Evolutionary conservation across 2,329 filamentous ascomycete genomes (phyloP).

Genomic region (Ilyonectria destructans): DNA sequence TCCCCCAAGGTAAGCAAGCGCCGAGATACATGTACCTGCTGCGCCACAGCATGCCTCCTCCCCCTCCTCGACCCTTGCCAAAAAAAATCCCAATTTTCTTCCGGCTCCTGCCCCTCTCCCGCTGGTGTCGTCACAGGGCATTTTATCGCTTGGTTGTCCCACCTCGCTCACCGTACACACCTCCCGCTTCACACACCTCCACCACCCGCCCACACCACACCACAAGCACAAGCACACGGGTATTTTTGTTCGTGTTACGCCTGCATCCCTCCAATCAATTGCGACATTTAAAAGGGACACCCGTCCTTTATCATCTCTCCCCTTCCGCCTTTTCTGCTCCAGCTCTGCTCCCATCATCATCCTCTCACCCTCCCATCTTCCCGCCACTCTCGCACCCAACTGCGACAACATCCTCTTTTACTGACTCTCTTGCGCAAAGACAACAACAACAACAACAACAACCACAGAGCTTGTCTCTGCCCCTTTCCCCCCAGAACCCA

Average conservation of each 20-base stretch:
- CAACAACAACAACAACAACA: constrained; percentile 1
- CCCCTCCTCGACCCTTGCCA: constrained; percentile 3
- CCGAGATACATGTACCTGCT: background rate
- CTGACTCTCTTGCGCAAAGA: constrained; percentile 15
- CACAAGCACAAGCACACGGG: constrained; percentile 4
- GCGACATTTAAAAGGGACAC: background rate
- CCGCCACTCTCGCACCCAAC: background rate
- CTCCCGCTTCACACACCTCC: constrained; percentile 1
- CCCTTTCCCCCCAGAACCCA: constrained; percentile 18
- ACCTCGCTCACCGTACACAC: constrained; percentile 2
- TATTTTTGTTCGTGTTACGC: background rate
- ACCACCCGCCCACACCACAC: constrained; percentile 7
- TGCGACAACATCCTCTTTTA: background rate
- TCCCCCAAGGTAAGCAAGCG: background rate
- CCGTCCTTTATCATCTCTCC: background rate
- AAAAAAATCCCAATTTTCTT: constrained; percentile 5
- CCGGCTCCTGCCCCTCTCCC: constrained; percentile 34
- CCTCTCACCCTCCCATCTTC: background rate
- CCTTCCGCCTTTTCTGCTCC: background rate
- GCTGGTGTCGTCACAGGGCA: constrained; percentile 44
- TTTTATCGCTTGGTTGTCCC: constrained; percentile 33
- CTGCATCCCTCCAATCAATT: constrained; percentile 3
- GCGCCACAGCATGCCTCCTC: constrained; percentile 1
- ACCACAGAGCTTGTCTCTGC: constrained; percentile 16
- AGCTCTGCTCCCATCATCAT: background rate